A percentile compares a stretch with the other conserved stretches of the same genome.
phyloP scores from a whole-genome alignment of 192 early-diverging fungal species.

The Pilaira anomala region DNA sequence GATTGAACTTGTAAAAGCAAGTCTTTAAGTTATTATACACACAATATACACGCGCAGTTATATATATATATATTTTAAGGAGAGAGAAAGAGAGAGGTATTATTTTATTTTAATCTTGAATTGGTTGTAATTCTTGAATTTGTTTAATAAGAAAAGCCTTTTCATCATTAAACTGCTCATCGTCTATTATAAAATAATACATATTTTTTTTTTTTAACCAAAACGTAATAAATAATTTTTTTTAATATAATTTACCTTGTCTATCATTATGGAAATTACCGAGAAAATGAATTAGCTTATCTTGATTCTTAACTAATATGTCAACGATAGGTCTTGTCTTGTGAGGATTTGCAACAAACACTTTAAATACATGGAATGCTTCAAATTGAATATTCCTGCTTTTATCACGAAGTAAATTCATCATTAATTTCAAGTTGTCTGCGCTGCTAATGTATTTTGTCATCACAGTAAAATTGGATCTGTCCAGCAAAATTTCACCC shows the following conservation, averaged over 20 bases:
- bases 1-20: conserved; percentile 49
- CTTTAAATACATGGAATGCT: conserved; percentile 99
- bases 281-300: conserved; percentile 85
- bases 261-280: conserved; percentile 93
- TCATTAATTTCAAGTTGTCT: conserved; percentile 96
- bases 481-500: conserved; percentile 95
- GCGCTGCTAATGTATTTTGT: conserved; percentile 87
- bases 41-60: too few species aligned
- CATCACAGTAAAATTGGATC: conserved; percentile 95
- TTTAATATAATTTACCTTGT: conserved; percentile 56
- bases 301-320: conserved; percentile 90
- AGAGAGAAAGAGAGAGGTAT: background rate
- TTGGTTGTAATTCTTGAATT: conserved; percentile 57
- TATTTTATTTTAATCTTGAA: conserved; percentile 21
- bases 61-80: background rate
- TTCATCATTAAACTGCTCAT: conserved; percentile 99
- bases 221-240: background rate
- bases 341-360: conserved; percentile 97
- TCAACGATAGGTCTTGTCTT: conserved; percentile 91
- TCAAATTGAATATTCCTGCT: conserved; percentile 99
- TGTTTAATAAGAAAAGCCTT: conserved; percentile 94
- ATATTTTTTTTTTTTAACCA: background rate
- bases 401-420: conserved; percentile 92
- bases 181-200: conserved; percentile 59
- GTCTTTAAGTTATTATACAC: conserved; percentile 24